Conservation (phyloP, 2,329 filamentous ascomycete genomes). For the Penicillium sp. region DNA sequence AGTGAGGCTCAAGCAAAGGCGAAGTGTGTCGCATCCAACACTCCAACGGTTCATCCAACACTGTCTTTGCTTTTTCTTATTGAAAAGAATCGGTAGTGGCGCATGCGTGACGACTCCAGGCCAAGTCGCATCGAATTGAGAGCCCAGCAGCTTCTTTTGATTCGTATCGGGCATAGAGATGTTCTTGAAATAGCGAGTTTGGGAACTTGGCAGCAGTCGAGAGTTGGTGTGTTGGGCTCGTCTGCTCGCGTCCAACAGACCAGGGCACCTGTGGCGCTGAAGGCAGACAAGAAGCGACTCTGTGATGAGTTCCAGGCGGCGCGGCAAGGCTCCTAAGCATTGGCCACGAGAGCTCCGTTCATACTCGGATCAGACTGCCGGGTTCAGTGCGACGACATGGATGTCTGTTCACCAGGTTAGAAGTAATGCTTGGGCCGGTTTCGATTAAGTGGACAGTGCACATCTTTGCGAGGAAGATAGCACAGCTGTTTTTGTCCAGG, state of each 20-base stretch:
- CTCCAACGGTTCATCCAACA: slow-evolving; percentile 10
- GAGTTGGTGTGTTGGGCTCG: slow-evolving; percentile 48
- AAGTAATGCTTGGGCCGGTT: neutral
- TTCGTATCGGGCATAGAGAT: slow-evolving; percentile 61
- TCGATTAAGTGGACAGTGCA: neutral
- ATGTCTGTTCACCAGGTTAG: slow-evolving; percentile 48
- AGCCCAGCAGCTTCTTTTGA: slow-evolving; percentile 43
- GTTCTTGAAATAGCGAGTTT: slow-evolving; percentile 48
- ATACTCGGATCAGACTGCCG: slow-evolving; percentile 49
- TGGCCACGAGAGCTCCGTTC: slow-evolving; percentile 48
- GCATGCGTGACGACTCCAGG: slow-evolving; percentile 58
- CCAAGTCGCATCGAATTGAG: slow-evolving; percentile 55
- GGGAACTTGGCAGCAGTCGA: slow-evolving; percentile 64
- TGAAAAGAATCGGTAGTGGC: slow-evolving; percentile 54
- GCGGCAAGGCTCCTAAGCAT: slow-evolving; percentile 45
- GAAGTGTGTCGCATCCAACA: slow-evolving; percentile 51
- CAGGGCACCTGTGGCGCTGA: slow-evolving; percentile 51
- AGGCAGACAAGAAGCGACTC: slow-evolving; percentile 50
- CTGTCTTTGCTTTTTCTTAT: slow-evolving; percentile 36
- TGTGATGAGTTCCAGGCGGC: slow-evolving; percentile 48
- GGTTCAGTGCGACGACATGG: slow-evolving; percentile 59
- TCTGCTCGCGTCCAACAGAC: slow-evolving; percentile 47
- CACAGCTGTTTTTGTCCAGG: neutral
- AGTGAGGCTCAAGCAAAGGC: slow-evolving; percentile 47
- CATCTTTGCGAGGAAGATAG: neutral